A percentile compares a stretch with the other conserved stretches of the same genome.
phyloP scores from a whole-genome alignment of 2,329 filamentous ascomycete species.

The Emergomyces pasteurianus region DNA sequence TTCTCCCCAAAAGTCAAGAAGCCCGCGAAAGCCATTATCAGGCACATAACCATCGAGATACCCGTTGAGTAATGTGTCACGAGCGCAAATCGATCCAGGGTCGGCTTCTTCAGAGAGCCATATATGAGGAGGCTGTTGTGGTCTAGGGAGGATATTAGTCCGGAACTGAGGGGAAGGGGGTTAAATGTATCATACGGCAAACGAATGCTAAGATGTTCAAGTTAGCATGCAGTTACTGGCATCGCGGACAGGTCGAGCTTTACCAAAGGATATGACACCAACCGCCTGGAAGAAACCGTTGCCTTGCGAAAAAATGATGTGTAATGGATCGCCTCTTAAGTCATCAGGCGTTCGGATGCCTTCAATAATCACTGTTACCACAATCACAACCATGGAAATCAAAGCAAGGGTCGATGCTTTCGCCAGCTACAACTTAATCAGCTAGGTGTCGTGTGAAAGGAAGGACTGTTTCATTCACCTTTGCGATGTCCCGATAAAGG shows the following conservation, averaged over 20 bases:
- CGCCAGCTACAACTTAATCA: slow-evolving; percentile 53
- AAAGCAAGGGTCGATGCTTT: slow-evolving; percentile 92
- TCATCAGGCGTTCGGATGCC: slow-evolving; percentile 61
- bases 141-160: slow-evolving; percentile 35
- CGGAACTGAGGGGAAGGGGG: background rate
- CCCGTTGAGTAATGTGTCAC: slow-evolving; percentile 91
- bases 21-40: slow-evolving; percentile 75
- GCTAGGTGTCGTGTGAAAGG: slow-evolving; percentile 5
- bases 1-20: slow-evolving; percentile 88
- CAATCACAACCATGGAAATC: slow-evolving; percentile 83
- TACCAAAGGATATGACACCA: slow-evolving; percentile 95
- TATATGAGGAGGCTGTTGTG: slow-evolving; percentile 98
- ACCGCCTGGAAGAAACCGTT: slow-evolving; percentile 88
- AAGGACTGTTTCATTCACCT: slow-evolving; percentile 47
- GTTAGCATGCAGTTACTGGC: slow-evolving; percentile 20
- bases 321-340: slow-evolving; percentile 57
- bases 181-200: slow-evolving; percentile 40
- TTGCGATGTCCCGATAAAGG: slow-evolving; percentile 91
- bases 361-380: slow-evolving; percentile 78
- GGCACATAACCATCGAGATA: slow-evolving; percentile 83
- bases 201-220: slow-evolving; percentile 44
- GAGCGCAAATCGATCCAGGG: slow-evolving; percentile 82
- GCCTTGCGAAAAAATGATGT: slow-evolving; percentile 60
- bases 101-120: slow-evolving; percentile 84
- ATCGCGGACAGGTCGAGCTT: slow-evolving; percentile 15